A percentile compares a stretch with the other conserved stretches of the same genome.
Conservation (phyloP, 176 grass and related monocot genomes). For the maize (Zea mays) region DNA sequence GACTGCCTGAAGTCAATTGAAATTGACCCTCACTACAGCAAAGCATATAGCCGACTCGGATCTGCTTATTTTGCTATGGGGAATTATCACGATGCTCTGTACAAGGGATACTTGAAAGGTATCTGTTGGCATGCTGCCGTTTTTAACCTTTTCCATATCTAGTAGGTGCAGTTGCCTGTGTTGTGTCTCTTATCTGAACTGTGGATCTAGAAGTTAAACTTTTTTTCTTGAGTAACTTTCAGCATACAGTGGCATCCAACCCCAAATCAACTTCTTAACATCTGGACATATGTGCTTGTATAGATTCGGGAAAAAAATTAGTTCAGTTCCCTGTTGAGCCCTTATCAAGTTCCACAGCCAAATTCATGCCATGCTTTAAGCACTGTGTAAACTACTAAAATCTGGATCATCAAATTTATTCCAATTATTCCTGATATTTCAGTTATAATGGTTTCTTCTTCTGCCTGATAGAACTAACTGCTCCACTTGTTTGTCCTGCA, state of each 20-base stretch:
- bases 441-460: neutral
- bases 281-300: neutral
- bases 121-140: neutral
- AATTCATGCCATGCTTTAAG: constrained; percentile 6
- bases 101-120: constrained; percentile 62
- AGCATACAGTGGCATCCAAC: neutral
- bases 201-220: neutral
- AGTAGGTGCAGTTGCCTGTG: neutral
- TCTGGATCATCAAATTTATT: neutral
- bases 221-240: neutral
- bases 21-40: constrained; percentile 75
- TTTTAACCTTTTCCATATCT: neutral
- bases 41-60: constrained; percentile 58
- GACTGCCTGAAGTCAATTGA: constrained; percentile 78
- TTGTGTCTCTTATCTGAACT: constrained; percentile 19
- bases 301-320: neutral
- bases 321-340: constrained; percentile 1
- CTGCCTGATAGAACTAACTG: neutral
- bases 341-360: neutral
- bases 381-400: neutral
- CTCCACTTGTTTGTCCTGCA: constrained; percentile 12
- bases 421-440: constrained; percentile 1
- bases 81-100: constrained; percentile 53
- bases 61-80: constrained; percentile 58
- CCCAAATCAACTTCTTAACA: neutral